Percentiles rank a stretch among this genome's conserved stretches.
Evolutionary conservation across 805 yeast species (phyloP).

Genomic region (Torulaspora delbrueckii): DNA sequence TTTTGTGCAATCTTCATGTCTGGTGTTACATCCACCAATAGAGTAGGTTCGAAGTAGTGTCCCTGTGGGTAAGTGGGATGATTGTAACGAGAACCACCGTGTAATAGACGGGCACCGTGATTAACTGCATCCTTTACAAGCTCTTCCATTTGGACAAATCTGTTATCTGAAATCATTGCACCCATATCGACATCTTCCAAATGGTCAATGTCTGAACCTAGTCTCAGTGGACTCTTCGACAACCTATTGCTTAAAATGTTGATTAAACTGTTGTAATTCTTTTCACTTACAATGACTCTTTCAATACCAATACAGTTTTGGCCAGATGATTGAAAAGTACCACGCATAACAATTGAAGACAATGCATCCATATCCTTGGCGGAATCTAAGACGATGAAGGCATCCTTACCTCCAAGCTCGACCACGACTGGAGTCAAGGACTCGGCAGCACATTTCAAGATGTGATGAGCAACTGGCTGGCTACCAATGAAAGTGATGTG

Average conservation of each 20-base stretch:
- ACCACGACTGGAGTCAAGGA: slow-evolving; percentile 92
- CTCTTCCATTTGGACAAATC: slow-evolving; percentile 63
- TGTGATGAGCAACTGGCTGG: slow-evolving; percentile 88
- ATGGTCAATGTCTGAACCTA: slow-evolving; percentile 92
- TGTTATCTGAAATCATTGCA: slow-evolving; percentile 78
- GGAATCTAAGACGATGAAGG: slow-evolving; percentile 82
- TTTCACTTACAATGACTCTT: slow-evolving; percentile 76
- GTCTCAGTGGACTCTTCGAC: slow-evolving; percentile 45
- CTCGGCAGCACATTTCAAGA: slow-evolving; percentile 74
- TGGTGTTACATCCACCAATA: slow-evolving; percentile 73
- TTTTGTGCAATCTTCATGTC: slow-evolving; percentile 76
- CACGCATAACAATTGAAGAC: slow-evolving; percentile 84
- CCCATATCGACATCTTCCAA: slow-evolving; percentile 92
- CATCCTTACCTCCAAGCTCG: slow-evolving; percentile 96
- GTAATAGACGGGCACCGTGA: slow-evolving; percentile 72
- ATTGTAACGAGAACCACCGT: slow-evolving; percentile 73
- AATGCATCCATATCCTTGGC: slow-evolving; percentile 51
- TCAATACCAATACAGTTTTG: slow-evolving; percentile 98
- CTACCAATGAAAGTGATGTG: slow-evolving; percentile 96
- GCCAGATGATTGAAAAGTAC: slow-evolving; percentile 95
- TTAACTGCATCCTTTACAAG: slow-evolving; percentile 68
- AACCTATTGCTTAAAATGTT: slow-evolving; percentile 54
- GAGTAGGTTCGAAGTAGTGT: slow-evolving; percentile 86
- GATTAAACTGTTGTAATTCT: slow-evolving; percentile 60
- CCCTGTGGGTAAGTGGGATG: slow-evolving; percentile 97